Percentiles rank a stretch among this genome's conserved stretches.
phyloP scores from a whole-genome alignment of 345 rosid species.

The Euphorbia pulcherrima region DNA sequence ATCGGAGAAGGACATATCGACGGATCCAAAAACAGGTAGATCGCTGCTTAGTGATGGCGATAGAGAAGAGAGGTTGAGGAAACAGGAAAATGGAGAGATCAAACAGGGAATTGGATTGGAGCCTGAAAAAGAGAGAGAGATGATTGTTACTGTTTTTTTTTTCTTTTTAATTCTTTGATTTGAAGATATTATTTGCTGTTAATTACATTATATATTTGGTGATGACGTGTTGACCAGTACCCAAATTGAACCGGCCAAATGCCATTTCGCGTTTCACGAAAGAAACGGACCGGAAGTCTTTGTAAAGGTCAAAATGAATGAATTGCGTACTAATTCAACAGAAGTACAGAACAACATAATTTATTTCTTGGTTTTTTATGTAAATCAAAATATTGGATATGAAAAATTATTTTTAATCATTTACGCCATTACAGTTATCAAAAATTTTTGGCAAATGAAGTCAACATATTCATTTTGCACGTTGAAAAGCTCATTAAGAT shows the following conservation, averaged over 20 bases:
- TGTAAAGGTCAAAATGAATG: no score
- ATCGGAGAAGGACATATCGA: slow-evolving; percentile 81
- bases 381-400: no score
- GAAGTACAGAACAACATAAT: no score
- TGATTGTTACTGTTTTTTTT: not conserved
- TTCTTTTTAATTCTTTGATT: not conserved
- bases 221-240: slow-evolving; percentile 36
- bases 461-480: no score
- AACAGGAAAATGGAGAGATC: no score
- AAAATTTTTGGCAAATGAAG: no score
- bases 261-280: slow-evolving; percentile 23
- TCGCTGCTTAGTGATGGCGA: not conserved
- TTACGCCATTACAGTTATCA: no score
- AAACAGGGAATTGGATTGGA: slow-evolving; percentile 13
- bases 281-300: not conserved
- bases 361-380: no score
- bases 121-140: slow-evolving; percentile 10
- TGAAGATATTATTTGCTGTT: not conserved
- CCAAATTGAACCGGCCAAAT: slow-evolving; percentile 24
- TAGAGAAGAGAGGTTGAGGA: slow-evolving; percentile 3
- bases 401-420: no score
- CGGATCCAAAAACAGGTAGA: slow-evolving; percentile 35
- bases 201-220: not conserved
- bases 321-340: no score
- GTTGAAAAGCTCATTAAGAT: no score